These are phyloP conservation scores for Fusarium xyrophilum DNA, from an alignment of 2,329 filamentous ascomycete species.

Conservation along the genomic window DNA sequence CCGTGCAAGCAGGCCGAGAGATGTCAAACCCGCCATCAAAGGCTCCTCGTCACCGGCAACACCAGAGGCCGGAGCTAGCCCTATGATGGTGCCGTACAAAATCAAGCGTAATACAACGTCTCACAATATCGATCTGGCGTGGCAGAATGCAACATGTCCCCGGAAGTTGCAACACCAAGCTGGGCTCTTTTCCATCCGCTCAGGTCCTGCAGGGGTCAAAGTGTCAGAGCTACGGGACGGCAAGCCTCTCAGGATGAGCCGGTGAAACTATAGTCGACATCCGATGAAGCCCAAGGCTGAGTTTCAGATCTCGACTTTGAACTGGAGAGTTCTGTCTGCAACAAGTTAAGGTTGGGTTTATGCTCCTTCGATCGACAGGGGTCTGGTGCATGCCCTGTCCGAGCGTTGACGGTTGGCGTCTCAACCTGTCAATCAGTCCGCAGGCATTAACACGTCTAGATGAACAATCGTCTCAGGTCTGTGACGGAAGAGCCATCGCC, in stretches of 20 bases:
- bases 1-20: not conserved
- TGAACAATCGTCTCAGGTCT: constrained; percentile 8
- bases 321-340: not conserved
- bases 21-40: not conserved
- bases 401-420: not conserved
- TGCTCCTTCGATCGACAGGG: constrained; percentile 19
- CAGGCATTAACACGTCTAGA: constrained; percentile 14
- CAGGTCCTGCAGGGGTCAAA: not conserved
- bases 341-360: constrained; percentile 16
- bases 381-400: constrained; percentile 8
- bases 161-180: constrained; percentile 9
- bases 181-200: constrained; percentile 11
- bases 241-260: not conserved
- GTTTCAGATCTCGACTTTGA: not conserved
- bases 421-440: not conserved
- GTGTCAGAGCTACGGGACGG: constrained; percentile 2
- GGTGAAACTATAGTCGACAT: not conserved
- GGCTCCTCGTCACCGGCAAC: constrained; percentile 24
- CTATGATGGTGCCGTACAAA: not conserved
- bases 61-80: constrained; percentile 9
- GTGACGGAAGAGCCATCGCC: constrained; percentile 4
- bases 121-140: not conserved
- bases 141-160: not conserved
- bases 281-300: not conserved
- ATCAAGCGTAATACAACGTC: not conserved